Percentiles rank a stretch among this genome's conserved stretches.
Conservation (phyloP, 805 yeast genomes). For the Wickerhamiella cacticola region DNA sequence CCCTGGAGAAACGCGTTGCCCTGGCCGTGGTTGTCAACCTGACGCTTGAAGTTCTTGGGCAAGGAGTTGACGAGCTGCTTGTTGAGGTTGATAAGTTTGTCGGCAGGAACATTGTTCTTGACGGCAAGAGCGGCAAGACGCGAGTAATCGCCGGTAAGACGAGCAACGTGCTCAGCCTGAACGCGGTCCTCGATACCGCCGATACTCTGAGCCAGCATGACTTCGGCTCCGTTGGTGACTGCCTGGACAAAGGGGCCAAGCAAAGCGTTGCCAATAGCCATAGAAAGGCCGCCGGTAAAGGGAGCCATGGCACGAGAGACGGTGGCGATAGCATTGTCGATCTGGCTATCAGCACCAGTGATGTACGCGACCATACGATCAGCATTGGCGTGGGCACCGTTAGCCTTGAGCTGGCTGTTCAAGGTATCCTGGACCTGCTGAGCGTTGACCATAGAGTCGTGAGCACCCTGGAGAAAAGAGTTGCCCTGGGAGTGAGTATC, state of each 20-base stretch:
- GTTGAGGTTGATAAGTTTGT: constrained; percentile 15
- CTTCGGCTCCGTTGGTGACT: too few relatives aligned
- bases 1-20: constrained; percentile 11
- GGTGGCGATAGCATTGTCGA: constrained; percentile 24
- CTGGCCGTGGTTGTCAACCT: constrained; percentile 5
- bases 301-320: constrained; percentile 16
- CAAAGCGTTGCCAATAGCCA: constrained; percentile 17
- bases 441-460: constrained; percentile 16
- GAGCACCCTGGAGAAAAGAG: constrained; percentile 6
- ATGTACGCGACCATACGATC: too few relatives aligned
- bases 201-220: constrained; percentile 19
- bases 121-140: constrained; percentile 15
- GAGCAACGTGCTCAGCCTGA: constrained; percentile 14
- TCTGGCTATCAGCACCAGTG: constrained; percentile 28
- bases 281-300: constrained; percentile 17
- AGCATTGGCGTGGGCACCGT: too few relatives aligned
- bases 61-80: constrained; percentile 15
- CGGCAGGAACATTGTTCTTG: constrained; percentile 17
- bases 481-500: too few relatives aligned
- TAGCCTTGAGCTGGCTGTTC: constrained; percentile 18
- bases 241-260: constrained; percentile 27
- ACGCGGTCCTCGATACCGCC: constrained; percentile 18
- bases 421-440: constrained; percentile 17
- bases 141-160: constrained; percentile 19
- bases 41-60: constrained; percentile 9